Evolutionary conservation across 2,329 filamentous ascomycete genomes (phyloP).

Genomic region (Paracoccidioides brasiliensis): DNA sequence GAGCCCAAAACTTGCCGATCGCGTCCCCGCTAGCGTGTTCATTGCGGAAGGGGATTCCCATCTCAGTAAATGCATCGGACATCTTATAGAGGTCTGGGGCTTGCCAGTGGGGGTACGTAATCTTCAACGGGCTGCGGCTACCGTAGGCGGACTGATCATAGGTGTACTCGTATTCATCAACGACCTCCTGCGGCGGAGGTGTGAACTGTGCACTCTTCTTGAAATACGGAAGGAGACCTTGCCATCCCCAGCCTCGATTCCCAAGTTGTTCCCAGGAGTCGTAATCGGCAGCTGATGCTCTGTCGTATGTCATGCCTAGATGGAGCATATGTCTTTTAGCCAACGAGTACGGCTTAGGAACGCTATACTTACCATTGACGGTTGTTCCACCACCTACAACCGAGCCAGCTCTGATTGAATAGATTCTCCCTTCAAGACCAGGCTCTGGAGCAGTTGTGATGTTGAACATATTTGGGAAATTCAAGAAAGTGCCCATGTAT

Average conservation of each 20-base stretch:
- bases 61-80: conserved; percentile 7
- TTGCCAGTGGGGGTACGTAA: conserved; percentile 32
- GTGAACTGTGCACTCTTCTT: conserved; percentile 34
- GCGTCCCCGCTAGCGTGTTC: conserved; percentile 3
- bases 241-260: conserved; percentile 30
- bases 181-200: conserved; percentile 23
- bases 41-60: not conserved
- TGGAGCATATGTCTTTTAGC: not conserved
- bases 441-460: conserved; percentile 20
- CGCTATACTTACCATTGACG: conserved; percentile 25
- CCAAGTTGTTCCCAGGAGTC: conserved; percentile 32
- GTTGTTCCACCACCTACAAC: conserved; percentile 30
- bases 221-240: conserved; percentile 34
- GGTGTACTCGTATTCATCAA: conserved; percentile 25
- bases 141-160: conserved; percentile 33
- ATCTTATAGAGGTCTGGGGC: conserved; percentile 6
- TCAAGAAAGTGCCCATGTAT: conserved; percentile 8
- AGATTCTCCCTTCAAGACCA: conserved; percentile 15
- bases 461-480: conserved; percentile 17
- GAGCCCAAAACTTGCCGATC: conserved; percentile 4
- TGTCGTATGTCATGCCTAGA: conserved; percentile 10
- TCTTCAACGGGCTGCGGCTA: conserved; percentile 33
- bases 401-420: conserved; percentile 19
- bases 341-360: not conserved
- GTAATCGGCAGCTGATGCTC: conserved; percentile 22